These are phyloP conservation scores for Penicillium goetzii DNA, from an alignment of 495 filamentous ascomycete genomes.

Conservation along the genomic window DNA sequence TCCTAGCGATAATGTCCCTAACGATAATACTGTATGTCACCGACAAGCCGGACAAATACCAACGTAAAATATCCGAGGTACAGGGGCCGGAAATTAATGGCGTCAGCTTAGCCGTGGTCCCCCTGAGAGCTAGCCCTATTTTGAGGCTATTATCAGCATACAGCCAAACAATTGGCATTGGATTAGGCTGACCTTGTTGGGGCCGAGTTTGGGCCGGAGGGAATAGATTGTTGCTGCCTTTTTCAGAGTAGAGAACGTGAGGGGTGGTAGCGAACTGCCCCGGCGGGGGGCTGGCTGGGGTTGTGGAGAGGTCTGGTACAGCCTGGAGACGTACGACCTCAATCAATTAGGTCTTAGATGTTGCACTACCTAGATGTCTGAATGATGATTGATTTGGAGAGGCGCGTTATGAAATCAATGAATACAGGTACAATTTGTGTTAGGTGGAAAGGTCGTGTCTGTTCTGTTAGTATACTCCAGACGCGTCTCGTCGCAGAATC, in stretches of 20 bases:
- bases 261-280: not conserved
- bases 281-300: not conserved
- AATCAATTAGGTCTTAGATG: not conserved
- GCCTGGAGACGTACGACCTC: not conserved
- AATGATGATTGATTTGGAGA: not conserved
- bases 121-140: not conserved
- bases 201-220: not conserved
- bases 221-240: not conserved
- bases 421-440: not conserved
- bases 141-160: not conserved
- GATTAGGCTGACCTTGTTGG: conserved; percentile 1
- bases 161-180: not conserved
- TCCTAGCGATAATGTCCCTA: no score
- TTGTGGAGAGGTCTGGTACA: no score
- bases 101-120: conserved; percentile 3
- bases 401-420: not conserved
- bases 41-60: not conserved
- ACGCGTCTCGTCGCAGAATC: not conserved
- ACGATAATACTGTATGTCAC: no score
- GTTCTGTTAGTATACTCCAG: not conserved
- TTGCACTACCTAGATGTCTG: not conserved
- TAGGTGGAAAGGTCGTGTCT: not conserved
- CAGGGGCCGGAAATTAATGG: conserved; percentile 8
- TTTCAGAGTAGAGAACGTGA: not conserved
- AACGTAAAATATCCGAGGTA: conserved; percentile 3